A percentile compares a stretch with the other conserved stretches of the same genome.
phyloP scores from a whole-genome alignment of 495 filamentous ascomycete species.

The Xylaria longipes region DNA sequence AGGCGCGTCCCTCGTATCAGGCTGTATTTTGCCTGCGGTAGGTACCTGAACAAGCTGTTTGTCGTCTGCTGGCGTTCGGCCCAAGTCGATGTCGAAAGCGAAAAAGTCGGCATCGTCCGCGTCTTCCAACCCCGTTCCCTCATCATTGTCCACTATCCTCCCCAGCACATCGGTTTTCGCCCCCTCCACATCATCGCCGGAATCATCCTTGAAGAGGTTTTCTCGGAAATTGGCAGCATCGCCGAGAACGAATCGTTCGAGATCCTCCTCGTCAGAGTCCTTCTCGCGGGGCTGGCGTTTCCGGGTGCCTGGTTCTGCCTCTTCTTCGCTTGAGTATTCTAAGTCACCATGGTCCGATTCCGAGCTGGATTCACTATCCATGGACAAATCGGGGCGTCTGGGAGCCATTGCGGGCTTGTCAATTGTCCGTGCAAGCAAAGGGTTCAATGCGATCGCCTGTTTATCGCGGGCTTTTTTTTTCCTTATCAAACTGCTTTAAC shows the following conservation, averaged over 20 bases:
- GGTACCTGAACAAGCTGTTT: slow-evolving; percentile 45
- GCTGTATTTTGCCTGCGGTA: slow-evolving; percentile 43
- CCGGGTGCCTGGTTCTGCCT: slow-evolving; percentile 30
- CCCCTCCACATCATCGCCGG: slow-evolving; percentile 26
- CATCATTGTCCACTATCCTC: slow-evolving; percentile 33
- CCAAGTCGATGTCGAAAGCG: slow-evolving; percentile 52
- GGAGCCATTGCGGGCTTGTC: slow-evolving; percentile 33
- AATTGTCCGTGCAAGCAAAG: not conserved
- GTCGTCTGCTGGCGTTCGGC: slow-evolving; percentile 37
- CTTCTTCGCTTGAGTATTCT: slow-evolving; percentile 35
- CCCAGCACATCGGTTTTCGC: slow-evolving; percentile 1
- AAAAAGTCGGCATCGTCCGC: slow-evolving; percentile 68
- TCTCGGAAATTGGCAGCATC: slow-evolving; percentile 79
- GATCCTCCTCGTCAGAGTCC: slow-evolving; percentile 79
- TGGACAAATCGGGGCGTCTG: slow-evolving; percentile 43
- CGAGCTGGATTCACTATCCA: slow-evolving; percentile 41
- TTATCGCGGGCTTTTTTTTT: slow-evolving; percentile 42
- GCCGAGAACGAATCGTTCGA: slow-evolving; percentile 87
- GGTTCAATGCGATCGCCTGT: not conserved
- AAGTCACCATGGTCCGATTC: slow-evolving; percentile 36
- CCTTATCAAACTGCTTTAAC: slow-evolving; percentile 38
- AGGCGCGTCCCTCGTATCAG: slow-evolving; percentile 48
- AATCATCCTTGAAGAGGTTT: slow-evolving; percentile 62
- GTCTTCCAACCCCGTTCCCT: slow-evolving; percentile 57
- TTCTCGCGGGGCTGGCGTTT: slow-evolving; percentile 58